Conservation (phyloP, 1,139 yeast species). For the Blastobotrys indianensis region DNA sequence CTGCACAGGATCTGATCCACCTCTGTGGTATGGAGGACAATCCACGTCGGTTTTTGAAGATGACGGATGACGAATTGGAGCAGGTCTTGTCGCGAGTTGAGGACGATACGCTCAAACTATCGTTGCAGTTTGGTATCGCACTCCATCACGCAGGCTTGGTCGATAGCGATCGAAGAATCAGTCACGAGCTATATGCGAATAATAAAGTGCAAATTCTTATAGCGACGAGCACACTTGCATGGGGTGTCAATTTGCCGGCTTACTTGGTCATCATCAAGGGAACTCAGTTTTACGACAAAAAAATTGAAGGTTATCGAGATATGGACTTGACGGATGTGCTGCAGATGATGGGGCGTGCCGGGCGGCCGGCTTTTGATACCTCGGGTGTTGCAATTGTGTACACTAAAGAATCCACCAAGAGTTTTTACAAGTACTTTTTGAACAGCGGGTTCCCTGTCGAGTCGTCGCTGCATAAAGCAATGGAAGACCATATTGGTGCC, state of each 20-base stretch:
- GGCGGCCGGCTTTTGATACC: slow-evolving; percentile 95
- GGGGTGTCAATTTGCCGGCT: slow-evolving; percentile 97
- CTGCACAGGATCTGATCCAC: slow-evolving; percentile 89
- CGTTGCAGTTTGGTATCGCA: slow-evolving; percentile 94
- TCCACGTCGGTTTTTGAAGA: slow-evolving; percentile 78
- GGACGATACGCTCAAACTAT: slow-evolving; percentile 79
- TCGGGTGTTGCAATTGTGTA: slow-evolving; percentile 92
- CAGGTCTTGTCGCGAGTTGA: slow-evolving; percentile 60
- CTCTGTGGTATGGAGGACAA: slow-evolving; percentile 92
- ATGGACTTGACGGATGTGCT: slow-evolving; percentile 90
- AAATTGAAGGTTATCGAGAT: slow-evolving; percentile 71
- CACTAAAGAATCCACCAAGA: slow-evolving; percentile 86
- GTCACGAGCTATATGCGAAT: slow-evolving; percentile 78
- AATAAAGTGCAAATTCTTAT: slow-evolving; percentile 84
- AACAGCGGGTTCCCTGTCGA: slow-evolving; percentile 98
- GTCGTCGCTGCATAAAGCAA: slow-evolving; percentile 83
- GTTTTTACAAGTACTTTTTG: slow-evolving; percentile 87
- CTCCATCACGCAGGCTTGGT: slow-evolving; percentile 97
- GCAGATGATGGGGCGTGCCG: slow-evolving; percentile 93
- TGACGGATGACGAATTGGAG: slow-evolving; percentile 70
- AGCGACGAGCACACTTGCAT: slow-evolving; percentile 93
- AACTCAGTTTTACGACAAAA: slow-evolving; percentile 80
- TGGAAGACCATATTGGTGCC: slow-evolving; percentile 95
- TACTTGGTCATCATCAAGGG: slow-evolving; percentile 91
- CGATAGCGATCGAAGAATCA: slow-evolving; percentile 79